These are phyloP conservation scores for Diaporthe amygdali DNA, from an alignment of 2,329 filamentous ascomycete genomes.

Conservation along the genomic window DNA sequence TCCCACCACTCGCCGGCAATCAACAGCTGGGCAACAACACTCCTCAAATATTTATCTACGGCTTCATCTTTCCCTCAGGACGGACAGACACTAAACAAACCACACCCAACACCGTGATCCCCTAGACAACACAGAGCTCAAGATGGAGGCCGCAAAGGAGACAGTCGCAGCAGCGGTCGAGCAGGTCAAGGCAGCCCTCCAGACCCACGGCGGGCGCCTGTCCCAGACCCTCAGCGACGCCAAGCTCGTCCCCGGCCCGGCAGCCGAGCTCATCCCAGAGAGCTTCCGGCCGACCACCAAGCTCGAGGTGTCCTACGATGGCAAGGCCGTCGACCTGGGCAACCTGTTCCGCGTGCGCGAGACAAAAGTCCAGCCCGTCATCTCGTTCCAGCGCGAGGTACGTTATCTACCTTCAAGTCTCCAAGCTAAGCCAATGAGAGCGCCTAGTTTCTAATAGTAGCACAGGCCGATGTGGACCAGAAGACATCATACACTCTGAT, in stretches of 20 bases:
- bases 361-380: slow-evolving; percentile 41
- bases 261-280: slow-evolving; percentile 44
- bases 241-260: slow-evolving; percentile 45
- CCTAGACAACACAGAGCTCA: background rate
- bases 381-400: slow-evolving; percentile 42
- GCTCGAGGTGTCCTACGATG: slow-evolving; percentile 39
- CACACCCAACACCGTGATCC: background rate
- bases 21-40: background rate
- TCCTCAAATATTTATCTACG: background rate
- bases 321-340: slow-evolving; percentile 32
- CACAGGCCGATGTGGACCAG: slow-evolving; percentile 24
- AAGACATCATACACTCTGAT: slow-evolving; percentile 49
- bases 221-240: slow-evolving; percentile 37
- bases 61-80: background rate
- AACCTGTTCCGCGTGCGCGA: slow-evolving; percentile 42
- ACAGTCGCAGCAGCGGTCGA: background rate
- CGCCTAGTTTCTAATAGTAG: background rate
- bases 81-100: background rate
- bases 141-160: slow-evolving; percentile 12
- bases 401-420: background rate
- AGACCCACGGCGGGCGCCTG: slow-evolving; percentile 14
- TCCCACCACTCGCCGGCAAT: slow-evolving; percentile 6
- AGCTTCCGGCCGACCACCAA: slow-evolving; percentile 47
- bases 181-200: slow-evolving; percentile 8
- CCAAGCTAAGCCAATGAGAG: background rate